Percentiles rank a stretch among this genome's conserved stretches.
These are phyloP conservation scores for Irpex sp. DNA, from an alignment of 1,284 basidiomycete genomes.

Conservation along the genomic window DNA sequence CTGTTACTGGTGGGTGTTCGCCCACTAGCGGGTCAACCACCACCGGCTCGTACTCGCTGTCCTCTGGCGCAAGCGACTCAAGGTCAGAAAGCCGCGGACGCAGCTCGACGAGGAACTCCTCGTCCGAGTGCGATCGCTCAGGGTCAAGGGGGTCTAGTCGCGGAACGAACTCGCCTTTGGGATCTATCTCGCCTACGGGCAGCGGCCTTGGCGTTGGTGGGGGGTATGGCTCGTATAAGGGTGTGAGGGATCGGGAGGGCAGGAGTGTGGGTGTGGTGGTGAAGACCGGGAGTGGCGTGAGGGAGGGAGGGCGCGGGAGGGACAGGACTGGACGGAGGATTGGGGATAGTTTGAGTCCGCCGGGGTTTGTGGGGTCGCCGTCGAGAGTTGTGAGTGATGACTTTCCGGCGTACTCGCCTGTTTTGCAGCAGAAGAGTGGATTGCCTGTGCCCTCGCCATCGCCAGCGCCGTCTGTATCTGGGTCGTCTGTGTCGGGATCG, in stretches of 20 bases:
- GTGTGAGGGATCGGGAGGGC: slow-evolving; percentile 22
- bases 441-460: slow-evolving; percentile 19
- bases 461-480: slow-evolving; percentile 19
- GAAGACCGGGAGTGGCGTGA: slow-evolving; percentile 14
- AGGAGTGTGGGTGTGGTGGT: not conserved
- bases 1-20: slow-evolving; percentile 14
- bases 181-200: slow-evolving; percentile 59
- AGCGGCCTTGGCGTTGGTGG: slow-evolving; percentile 31
- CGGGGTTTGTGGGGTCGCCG: slow-evolving; percentile 26
- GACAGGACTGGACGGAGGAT: slow-evolving; percentile 43
- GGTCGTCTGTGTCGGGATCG: slow-evolving; percentile 13
- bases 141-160: slow-evolving; percentile 26
- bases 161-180: slow-evolving; percentile 45
- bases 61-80: slow-evolving; percentile 23
- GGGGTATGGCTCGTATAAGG: slow-evolving; percentile 27
- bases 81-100: slow-evolving; percentile 41
- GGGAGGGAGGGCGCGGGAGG: slow-evolving; percentile 27
- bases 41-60: slow-evolving; percentile 26
- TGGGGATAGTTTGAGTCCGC: slow-evolving; percentile 47
- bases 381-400: slow-evolving; percentile 17
- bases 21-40: slow-evolving; percentile 29
- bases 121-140: slow-evolving; percentile 43
- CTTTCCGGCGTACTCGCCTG: slow-evolving; percentile 24
- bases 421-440: slow-evolving; percentile 13
- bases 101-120: slow-evolving; percentile 48